phyloP scores from a whole-genome alignment of 345 rosid species.

The Gossypium australe region DNA sequence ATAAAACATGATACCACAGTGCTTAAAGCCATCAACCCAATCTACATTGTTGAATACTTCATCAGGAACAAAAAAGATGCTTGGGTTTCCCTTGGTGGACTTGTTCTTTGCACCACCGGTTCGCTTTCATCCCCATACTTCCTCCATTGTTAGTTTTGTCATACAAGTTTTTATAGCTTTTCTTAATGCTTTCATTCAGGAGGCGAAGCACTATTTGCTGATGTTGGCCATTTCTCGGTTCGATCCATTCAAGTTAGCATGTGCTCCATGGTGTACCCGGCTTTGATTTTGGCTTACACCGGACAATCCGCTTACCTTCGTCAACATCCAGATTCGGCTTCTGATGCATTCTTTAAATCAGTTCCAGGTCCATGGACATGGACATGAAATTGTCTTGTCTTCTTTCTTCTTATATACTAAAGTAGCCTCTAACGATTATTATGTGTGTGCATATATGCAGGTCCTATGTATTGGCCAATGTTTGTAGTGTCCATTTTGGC shows the following conservation, averaged over 20 bases:
- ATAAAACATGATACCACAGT: conserved; percentile 30
- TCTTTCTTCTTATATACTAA: background rate
- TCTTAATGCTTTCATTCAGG: conserved; percentile 17
- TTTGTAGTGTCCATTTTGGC: conserved; percentile 38
- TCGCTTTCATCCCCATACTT: background rate
- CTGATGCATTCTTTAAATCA: conserved; percentile 26
- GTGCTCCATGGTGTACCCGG: conserved; percentile 33
- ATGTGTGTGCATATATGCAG: conserved; percentile 15
- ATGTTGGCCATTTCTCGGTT: conserved; percentile 51
- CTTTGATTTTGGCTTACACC: conserved; percentile 33
- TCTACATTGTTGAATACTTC: conserved; percentile 36
- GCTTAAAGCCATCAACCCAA: conserved; percentile 36
- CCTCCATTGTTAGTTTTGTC: background rate
- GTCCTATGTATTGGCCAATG: conserved; percentile 45
- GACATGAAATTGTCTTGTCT: background rate
- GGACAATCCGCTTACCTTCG: conserved; percentile 44
- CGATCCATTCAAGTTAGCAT: conserved; percentile 42
- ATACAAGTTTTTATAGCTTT: background rate
- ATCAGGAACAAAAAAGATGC: conserved; percentile 32
- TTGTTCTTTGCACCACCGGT: conserved; percentile 38
- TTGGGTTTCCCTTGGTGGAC: conserved; percentile 53
- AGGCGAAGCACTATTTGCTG: conserved; percentile 53
- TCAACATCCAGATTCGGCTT: conserved; percentile 23
- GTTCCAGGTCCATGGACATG: conserved; percentile 21
- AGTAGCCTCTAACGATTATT: background rate